These are phyloP conservation scores for Chlorociboria aeruginascens DNA, from an alignment of 495 filamentous ascomycete genomes.

Conservation along the genomic window DNA sequence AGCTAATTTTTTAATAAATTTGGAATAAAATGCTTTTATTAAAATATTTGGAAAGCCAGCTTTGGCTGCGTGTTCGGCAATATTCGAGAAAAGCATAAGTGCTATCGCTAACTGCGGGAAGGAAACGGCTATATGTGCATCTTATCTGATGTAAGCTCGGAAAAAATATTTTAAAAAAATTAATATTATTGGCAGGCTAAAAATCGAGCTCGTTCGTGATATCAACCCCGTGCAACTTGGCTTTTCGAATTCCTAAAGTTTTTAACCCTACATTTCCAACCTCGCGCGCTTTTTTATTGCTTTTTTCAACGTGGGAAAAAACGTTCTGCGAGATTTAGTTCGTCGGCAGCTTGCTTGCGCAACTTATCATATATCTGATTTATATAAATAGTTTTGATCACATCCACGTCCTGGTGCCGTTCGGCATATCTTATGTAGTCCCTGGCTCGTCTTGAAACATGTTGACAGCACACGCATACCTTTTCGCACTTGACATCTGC, in stretches of 20 bases:
- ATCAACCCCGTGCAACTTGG: conserved; percentile 4
- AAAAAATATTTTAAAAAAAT: conserved; percentile 1
- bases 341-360: conserved; percentile 4
- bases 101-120: not conserved
- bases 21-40: conserved; percentile 1
- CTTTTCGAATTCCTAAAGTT: conserved; percentile 2
- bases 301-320: conserved; percentile 2
- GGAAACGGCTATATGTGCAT: conserved; percentile 1
- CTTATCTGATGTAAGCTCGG: conserved; percentile 2
- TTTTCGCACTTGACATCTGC: conserved; percentile 16
- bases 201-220: conserved; percentile 5
- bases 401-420: conserved; percentile 7
- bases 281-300: conserved; percentile 8
- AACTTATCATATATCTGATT: conserved; percentile 16
- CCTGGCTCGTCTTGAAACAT: conserved; percentile 12
- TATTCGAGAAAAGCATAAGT: conserved; percentile 5
- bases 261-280: not conserved
- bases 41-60: conserved; percentile 5
- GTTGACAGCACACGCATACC: conserved; percentile 13
- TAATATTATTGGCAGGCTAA: conserved; percentile 8
- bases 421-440: conserved; percentile 18
- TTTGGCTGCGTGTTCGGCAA: conserved; percentile 2
- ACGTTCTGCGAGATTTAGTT: conserved; percentile 5
- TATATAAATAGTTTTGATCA: conserved; percentile 11
- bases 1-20: conserved; percentile 1